phyloP scores from a whole-genome alignment of 2,329 filamentous ascomycete species.

The Davidsoniella eucalypti region DNA sequence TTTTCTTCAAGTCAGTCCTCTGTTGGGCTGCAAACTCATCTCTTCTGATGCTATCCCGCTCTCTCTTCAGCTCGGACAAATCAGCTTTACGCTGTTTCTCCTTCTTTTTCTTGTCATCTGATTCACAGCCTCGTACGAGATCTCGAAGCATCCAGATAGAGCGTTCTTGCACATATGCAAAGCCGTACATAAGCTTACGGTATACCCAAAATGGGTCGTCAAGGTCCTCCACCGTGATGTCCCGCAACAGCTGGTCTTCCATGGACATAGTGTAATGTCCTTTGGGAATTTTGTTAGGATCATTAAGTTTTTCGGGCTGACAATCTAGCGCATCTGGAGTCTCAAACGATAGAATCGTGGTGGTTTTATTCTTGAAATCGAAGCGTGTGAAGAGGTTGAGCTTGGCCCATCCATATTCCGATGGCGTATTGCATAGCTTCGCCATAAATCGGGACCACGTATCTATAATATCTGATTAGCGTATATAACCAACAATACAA shows the following conservation, averaged over 20 bases:
- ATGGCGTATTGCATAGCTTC: neutral
- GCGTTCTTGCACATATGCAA: neutral
- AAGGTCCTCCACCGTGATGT: neutral
- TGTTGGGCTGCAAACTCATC: too few species aligned
- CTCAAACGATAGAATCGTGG: conserved; percentile 4
- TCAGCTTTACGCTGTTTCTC: too few species aligned
- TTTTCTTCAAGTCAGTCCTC: too few species aligned
- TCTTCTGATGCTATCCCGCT: too few species aligned
- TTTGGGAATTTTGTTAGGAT: neutral
- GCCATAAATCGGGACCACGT: conserved; percentile 3
- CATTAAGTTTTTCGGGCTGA: too few species aligned
- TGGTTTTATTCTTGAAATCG: neutral
- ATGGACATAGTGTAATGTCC: neutral
- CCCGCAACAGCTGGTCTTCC: neutral
- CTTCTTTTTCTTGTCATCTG: neutral
- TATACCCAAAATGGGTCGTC: conserved; percentile 3
- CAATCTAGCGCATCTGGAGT: neutral
- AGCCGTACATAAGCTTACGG: neutral
- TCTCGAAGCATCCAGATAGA: conserved; percentile 2
- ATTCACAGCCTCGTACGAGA: conserved; percentile 1
- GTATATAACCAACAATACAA: neutral
- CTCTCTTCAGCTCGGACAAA: too few species aligned
- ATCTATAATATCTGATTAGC: neutral
- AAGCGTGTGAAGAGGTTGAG: conserved; percentile 2
- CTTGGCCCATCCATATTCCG: conserved; percentile 1